Base-by-base conservation (phyloP, 2,329 filamentous ascomycete species). In the Arachnomyces sp. region DNA sequence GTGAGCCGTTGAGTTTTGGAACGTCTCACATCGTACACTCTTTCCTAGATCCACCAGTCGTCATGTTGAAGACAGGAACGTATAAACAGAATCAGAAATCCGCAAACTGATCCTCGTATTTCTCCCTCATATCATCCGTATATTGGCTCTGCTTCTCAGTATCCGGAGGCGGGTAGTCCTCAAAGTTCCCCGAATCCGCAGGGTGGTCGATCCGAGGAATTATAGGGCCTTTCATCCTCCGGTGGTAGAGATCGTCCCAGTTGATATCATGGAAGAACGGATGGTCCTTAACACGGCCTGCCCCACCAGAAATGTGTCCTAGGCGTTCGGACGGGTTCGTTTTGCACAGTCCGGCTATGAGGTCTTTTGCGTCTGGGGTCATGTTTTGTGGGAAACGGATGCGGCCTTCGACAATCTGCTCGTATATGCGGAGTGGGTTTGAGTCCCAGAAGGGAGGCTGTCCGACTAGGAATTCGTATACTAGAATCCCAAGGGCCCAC, bases 381-480 rank as follows among this genome's bases (percentile, higher is more conserved):
- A 81, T 77, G 46, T 71, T 70, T 7, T 67, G 67, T 6, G 78
- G 78, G 53, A 75, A 81, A 43, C 76, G 74, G 31, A 82, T 60
- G 44, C 69, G 73, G 43, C 77, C 78, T 57, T 78, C 73, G 11
- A 81, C 76, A 47, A 82, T 82, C 54, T 77, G 77, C 57, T 81
- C 77, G 55, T 81, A 81, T 46, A 81, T 80, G 45, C 78, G 78
- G 74, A 81, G 79, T 3, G 77, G 77, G 49, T 81, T 81, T 44
- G 79, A 74, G 54, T 81, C 77, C 77, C 78, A 82, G 57, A 81
- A 82, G 1, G 78, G 78, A 15, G 78, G 78, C 51, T 81, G 77
- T 38, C 78, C 78, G 36, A 81, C 77, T 14, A 82, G 63, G 53
- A 82, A 81, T 50, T 82, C 78, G 57, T 81, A 81, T 31, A 81